These are phyloP conservation scores for Botrytis hyacinthi DNA, from an alignment of 2,329 filamentous ascomycete genomes.

Conservation along the genomic window DNA sequence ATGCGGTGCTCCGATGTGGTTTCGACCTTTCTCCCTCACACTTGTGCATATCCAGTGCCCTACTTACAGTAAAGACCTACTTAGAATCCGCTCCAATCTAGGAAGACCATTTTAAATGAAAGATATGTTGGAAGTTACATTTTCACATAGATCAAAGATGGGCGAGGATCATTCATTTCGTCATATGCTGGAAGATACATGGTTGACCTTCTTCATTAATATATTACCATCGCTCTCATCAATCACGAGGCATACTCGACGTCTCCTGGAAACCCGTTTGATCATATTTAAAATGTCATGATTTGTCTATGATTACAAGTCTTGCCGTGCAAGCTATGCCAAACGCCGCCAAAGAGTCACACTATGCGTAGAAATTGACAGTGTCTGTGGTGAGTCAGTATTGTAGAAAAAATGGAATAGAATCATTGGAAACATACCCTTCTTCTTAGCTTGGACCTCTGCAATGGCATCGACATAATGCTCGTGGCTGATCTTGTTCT, in stretches of 20 bases:
- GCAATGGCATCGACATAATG: conserved; percentile 98
- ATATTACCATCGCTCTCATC: not conserved
- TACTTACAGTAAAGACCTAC: not conserved
- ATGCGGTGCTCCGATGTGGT: not conserved
- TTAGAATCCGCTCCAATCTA: not conserved
- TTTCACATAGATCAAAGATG: not conserved
- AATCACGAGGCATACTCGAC: conserved; percentile 6
- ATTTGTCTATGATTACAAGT: conserved; percentile 38
- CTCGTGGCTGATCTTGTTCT: conserved; percentile 96
- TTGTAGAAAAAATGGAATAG: conserved; percentile 33
- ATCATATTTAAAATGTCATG: conserved; percentile 24
- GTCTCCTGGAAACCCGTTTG: not conserved
- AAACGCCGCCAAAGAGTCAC: conserved; percentile 28
- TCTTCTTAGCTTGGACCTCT: conserved; percentile 90
- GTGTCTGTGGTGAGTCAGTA: conserved; percentile 29
- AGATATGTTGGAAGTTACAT: not conserved
- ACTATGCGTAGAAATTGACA: conserved; percentile 37
- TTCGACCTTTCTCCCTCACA: not conserved
- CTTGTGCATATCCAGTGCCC: not conserved
- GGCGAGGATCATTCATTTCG: not conserved
- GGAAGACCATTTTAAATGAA: not conserved
- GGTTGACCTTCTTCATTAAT: not conserved
- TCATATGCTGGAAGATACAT: not conserved
- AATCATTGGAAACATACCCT: conserved; percentile 25
- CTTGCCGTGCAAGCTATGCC: conserved; percentile 32